phyloP scores from a whole-genome alignment of 1,284 basidiomycete genomes.

The Veloporphyrellus conicus region DNA sequence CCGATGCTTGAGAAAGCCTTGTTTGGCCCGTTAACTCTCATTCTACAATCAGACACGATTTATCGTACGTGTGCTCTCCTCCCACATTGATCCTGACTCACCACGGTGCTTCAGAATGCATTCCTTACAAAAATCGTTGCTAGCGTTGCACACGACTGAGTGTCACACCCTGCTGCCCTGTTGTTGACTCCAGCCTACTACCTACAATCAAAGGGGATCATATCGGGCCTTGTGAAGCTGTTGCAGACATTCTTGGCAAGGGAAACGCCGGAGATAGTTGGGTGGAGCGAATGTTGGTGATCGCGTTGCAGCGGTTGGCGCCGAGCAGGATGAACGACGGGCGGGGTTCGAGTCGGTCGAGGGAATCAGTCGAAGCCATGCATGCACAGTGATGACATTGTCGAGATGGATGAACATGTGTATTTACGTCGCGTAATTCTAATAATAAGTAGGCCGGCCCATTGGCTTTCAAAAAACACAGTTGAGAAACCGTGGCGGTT shows the following conservation, averaged over 20 bases:
- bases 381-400: too few relatives aligned
- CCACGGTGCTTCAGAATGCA: constrained; percentile 72
- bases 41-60: constrained; percentile 89
- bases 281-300: constrained; percentile 77
- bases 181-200: constrained; percentile 85
- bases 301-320: constrained; percentile 87
- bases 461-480: too few relatives aligned
- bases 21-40: constrained; percentile 86
- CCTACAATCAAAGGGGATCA: constrained; percentile 94
- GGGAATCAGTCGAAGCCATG: too few relatives aligned
- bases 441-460: too few relatives aligned
- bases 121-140: constrained; percentile 97
- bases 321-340: constrained; percentile 85
- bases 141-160: constrained; percentile 78
- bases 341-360: constrained; percentile 91
- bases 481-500: too few relatives aligned
- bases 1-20: constrained; percentile 75
- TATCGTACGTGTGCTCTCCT: constrained; percentile 56
- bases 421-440: too few relatives aligned
- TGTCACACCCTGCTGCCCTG: constrained; percentile 79
- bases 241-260: constrained; percentile 80
- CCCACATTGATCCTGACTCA: background rate
- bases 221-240: constrained; percentile 89
- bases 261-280: constrained; percentile 73
- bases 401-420: too few relatives aligned